Base-by-base conservation (phyloP, 2,329 filamentous ascomycete species). In the Elsinoe perseae region DNA sequence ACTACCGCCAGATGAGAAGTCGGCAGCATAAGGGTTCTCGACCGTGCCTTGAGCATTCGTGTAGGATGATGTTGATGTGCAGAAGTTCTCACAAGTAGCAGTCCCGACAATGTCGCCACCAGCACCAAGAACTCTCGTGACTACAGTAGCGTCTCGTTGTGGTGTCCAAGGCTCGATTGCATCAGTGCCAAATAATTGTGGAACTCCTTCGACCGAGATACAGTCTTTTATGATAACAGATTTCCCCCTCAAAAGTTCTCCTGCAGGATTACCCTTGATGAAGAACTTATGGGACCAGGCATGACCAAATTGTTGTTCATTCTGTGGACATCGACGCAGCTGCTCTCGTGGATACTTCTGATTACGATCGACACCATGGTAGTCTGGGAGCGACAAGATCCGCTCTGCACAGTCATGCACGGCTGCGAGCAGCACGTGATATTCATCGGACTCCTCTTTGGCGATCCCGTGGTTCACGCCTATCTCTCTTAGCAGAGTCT, bases 151-250 rank as follows among this genome's bases (percentile, higher is more conserved):
- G 27, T 50, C 44, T 30, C 44, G 44, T 18, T 30, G 12, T 63
- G 79, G 77, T 0, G 71, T 76, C 78, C 78, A 81, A 0, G 72
- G 70, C 1, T 64, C 70, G 58, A 59, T 55, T 20, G 56, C 53
- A 14, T 80, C 75, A 40, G 74, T 80, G 0, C 79, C 77, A 40
- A 75, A 73, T 55, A 80, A 72, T 54, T 79, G 76, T 0, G 79
- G 78, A 1, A 82, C 75, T 0, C 73, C 75, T 1, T 77, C 77
- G 1, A 81, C 77, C 2, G 76, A 74, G 34, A 81, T 75, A 27
- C 77, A 78, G 60, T 82, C 79, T 61, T 81, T 81, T 12, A 81
- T 59, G 57, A 75, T 77, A 2, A 80, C 62, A 0, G 71, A 75
- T 50, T 76, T 80, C 0, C 73, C 75, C 6, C 28, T 25, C 5